phyloP scores from a whole-genome alignment of 169 alveolate species.

The Perkinsus olseni region DNA sequence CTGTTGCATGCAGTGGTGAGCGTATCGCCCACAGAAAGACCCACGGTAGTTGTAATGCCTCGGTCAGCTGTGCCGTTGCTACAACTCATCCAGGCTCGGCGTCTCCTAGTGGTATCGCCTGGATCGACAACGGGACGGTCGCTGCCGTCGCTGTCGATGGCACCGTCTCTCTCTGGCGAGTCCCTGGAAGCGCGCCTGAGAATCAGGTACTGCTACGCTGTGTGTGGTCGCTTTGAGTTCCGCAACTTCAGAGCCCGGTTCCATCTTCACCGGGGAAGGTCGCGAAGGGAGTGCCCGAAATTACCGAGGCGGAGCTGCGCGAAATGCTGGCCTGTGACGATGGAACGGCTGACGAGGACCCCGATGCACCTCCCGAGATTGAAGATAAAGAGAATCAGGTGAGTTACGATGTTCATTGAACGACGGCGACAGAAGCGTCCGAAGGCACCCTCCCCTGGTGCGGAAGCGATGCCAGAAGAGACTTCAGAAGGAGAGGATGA shows the following conservation, averaged over 20 bases:
- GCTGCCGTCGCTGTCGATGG: background rate
- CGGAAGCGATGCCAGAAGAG: background rate
- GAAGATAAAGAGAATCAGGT: background rate
- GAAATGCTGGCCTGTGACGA: background rate
- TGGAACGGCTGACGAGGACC: background rate
- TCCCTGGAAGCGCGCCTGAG: background rate
- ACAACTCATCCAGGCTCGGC: background rate
- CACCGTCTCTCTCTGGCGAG: background rate
- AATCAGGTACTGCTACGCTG: background rate
- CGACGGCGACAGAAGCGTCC: background rate
- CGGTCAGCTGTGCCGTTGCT: background rate
- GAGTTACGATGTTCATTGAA: too few species aligned
- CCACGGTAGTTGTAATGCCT: background rate
- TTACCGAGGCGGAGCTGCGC: background rate
- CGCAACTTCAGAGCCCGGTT: too few species aligned
- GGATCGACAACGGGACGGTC: background rate
- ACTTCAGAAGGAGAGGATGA: background rate
- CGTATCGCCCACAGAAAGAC: background rate
- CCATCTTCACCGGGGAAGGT: background rate
- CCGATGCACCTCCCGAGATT: background rate
- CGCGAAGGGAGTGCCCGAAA: background rate
- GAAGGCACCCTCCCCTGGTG: background rate
- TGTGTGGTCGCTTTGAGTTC: background rate
- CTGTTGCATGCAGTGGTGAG: background rate
- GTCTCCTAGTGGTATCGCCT: background rate